Evolutionary conservation across 306 rosid genomes (phyloP).

Genomic region (Corylus americana): DNA sequence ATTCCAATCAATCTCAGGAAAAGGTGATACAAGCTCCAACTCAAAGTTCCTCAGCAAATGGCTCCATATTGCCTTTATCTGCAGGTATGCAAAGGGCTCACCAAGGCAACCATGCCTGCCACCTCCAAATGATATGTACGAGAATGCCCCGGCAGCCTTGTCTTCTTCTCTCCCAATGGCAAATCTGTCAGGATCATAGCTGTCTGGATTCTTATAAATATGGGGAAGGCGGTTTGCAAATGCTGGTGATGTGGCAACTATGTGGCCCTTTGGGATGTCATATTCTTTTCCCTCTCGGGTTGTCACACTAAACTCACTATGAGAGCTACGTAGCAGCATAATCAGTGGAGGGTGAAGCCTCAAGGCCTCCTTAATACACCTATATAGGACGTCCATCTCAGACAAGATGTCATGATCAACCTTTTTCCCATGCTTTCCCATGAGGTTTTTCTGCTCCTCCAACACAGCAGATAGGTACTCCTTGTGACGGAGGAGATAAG

Average conservation of each 20-base stretch:
- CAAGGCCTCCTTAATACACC: conserved; percentile 92
- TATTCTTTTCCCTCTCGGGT: conserved; percentile 77
- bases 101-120: conserved; percentile 99
- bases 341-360: conserved; percentile 95
- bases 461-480: conserved; percentile 64
- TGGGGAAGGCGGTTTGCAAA: conserved; percentile 84
- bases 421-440: conserved; percentile 70
- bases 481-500: conserved; percentile 71
- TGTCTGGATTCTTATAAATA: conserved; percentile 74
- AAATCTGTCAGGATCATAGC: conserved; percentile 78
- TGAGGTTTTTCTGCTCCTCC: conserved; percentile 73
- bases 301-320: conserved; percentile 70
- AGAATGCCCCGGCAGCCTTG: conserved; percentile 86
- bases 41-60: conserved; percentile 94
- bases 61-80: conserved; percentile 94
- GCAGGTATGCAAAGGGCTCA: conserved; percentile 95
- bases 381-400: conserved; percentile 85
- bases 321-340: conserved; percentile 87
- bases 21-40: conserved; percentile 78
- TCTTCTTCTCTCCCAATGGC: conserved; percentile 85
- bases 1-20: conserved; percentile 95
- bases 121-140: conserved; percentile 92
- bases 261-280: conserved; percentile 93
- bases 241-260: conserved; percentile 93
- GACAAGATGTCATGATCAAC: conserved; percentile 91